Percentiles rank a stretch among this genome's conserved stretches.
phyloP scores from a whole-genome alignment of 2,329 filamentous ascomycete genomes.

The Beauveria varroae region DNA sequence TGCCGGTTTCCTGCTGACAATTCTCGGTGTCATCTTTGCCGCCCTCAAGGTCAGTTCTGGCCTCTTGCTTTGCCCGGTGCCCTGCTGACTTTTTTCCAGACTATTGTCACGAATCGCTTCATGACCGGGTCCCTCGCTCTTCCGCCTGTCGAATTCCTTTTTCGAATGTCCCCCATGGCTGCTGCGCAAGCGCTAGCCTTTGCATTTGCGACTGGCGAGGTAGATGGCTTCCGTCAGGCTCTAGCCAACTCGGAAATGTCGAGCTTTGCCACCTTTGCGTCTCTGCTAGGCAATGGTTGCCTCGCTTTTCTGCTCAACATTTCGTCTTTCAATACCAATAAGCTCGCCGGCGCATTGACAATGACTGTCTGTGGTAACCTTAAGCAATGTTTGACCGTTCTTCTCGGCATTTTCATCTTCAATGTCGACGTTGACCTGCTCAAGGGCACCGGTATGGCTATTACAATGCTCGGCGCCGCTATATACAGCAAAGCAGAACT shows the following conservation, averaged over 20 bases:
- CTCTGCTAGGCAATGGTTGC: slow-evolving; percentile 42
- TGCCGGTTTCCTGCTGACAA: slow-evolving; percentile 47
- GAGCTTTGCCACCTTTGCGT: slow-evolving; percentile 30
- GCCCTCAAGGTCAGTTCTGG: slow-evolving; percentile 38
- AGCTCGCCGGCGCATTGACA: slow-evolving; percentile 48
- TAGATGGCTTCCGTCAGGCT: slow-evolving; percentile 31
- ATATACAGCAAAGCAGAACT: slow-evolving; percentile 53
- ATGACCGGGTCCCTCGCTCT: slow-evolving; percentile 54
- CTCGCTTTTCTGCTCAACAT: slow-evolving; percentile 50
- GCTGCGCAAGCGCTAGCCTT: slow-evolving; percentile 46
- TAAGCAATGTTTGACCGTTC: slow-evolving; percentile 50
- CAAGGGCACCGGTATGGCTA: slow-evolving; percentile 49
- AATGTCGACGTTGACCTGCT: slow-evolving; percentile 40
- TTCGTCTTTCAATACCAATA: slow-evolving; percentile 51
- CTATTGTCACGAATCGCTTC: slow-evolving; percentile 55
- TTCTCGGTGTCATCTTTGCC: slow-evolving; percentile 46
- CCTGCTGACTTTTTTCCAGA: slow-evolving; percentile 27
- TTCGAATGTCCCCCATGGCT: slow-evolving; percentile 55
- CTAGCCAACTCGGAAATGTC: slow-evolving; percentile 28
- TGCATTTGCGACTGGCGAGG: slow-evolving; percentile 45
- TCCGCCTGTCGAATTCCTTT: slow-evolving; percentile 51
- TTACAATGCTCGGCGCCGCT: slow-evolving; percentile 47
- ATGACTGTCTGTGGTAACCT: slow-evolving; percentile 54
- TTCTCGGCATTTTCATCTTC: slow-evolving; percentile 46
- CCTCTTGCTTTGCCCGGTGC: neutral